These are phyloP conservation scores for Colletotrichum siamense DNA, from an alignment of 2,329 filamentous ascomycete genomes.

Conservation along the genomic window DNA sequence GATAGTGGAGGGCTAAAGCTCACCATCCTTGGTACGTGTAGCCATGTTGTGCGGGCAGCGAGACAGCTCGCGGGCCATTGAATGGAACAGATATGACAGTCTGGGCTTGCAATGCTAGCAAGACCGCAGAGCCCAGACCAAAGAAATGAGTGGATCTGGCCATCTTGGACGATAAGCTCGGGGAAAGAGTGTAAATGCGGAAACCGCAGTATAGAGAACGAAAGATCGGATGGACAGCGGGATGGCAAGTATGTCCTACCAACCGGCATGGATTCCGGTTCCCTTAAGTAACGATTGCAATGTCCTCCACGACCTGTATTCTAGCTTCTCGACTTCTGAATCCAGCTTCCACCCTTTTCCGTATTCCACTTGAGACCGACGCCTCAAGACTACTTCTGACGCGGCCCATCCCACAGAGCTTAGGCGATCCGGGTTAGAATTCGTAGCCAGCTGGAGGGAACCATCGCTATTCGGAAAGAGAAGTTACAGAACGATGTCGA, in stretches of 20 bases:
- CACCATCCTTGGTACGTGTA: slow-evolving; percentile 4
- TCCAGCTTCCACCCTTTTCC: not conserved
- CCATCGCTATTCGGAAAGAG: not conserved
- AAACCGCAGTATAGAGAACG: not conserved
- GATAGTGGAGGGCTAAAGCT: not conserved
- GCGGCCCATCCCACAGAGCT: not conserved
- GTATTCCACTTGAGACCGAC: not conserved
- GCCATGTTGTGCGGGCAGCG: not conserved
- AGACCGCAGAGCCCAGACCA: not conserved
- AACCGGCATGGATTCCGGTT: not conserved
- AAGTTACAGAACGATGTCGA: not conserved
- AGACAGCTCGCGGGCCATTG: not conserved
- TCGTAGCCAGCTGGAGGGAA: not conserved
- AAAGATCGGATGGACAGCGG: too few species aligned
- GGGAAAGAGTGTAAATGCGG: not conserved
- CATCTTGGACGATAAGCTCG: not conserved
- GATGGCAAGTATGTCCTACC: not conserved
- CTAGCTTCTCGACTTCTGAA: not conserved
- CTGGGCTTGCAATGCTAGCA: not conserved
- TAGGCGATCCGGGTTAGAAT: not conserved
- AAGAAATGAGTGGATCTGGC: not conserved
- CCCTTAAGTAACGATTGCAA: not conserved
- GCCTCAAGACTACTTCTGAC: not conserved
- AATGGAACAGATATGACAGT: not conserved
- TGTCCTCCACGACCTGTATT: not conserved